Conservation (phyloP, 768 basidiomycete genomes). For the Macrolepiota fuliginosa region DNA sequence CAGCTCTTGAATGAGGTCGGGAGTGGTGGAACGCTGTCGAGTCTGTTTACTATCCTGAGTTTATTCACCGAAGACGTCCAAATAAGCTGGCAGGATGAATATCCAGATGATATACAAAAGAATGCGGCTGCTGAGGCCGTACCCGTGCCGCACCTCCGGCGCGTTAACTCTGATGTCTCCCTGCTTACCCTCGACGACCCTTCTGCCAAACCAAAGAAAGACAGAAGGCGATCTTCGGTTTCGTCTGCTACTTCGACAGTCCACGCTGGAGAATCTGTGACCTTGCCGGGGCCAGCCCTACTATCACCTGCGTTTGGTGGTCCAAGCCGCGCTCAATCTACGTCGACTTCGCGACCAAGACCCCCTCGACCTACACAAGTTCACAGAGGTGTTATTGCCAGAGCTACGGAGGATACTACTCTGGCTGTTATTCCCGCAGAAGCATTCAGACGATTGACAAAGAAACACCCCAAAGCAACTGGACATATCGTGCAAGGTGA, state of each 20-base stretch:
- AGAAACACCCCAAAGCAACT: constrained; percentile 96
- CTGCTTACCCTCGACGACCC: constrained; percentile 44
- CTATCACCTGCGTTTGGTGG: constrained; percentile 4
- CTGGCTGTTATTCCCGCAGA: constrained; percentile 99
- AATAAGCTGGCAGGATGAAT: constrained; percentile 86
- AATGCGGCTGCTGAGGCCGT: constrained; percentile 21
- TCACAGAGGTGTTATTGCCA: constrained; percentile 79
- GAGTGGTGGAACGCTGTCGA: constrained; percentile 92
- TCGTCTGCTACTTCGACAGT: constrained; percentile 73
- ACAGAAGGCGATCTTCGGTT: constrained; percentile 49
- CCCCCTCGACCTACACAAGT: constrained; percentile 29
- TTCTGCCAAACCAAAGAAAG: constrained; percentile 22
- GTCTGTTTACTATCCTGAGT: constrained; percentile 93
- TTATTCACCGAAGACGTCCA: constrained; percentile 95
- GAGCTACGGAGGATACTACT: constrained; percentile 92
- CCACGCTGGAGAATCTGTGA: constrained; percentile 38
- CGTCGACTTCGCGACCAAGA: constrained; percentile 17
- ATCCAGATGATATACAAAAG: constrained; percentile 25
- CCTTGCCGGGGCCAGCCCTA: constrained; percentile 20
- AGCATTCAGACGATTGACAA: constrained; percentile 90
- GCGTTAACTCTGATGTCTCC: constrained; percentile 66
- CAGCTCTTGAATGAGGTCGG: constrained; percentile 96
- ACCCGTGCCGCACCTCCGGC: constrained; percentile 23
- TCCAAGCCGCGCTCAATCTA: constrained; percentile 21
- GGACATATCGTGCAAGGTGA: constrained; percentile 93